These are phyloP conservation scores for Picochlorum sp. DNA, from an alignment of 139 green algal species.

Conservation along the genomic window DNA sequence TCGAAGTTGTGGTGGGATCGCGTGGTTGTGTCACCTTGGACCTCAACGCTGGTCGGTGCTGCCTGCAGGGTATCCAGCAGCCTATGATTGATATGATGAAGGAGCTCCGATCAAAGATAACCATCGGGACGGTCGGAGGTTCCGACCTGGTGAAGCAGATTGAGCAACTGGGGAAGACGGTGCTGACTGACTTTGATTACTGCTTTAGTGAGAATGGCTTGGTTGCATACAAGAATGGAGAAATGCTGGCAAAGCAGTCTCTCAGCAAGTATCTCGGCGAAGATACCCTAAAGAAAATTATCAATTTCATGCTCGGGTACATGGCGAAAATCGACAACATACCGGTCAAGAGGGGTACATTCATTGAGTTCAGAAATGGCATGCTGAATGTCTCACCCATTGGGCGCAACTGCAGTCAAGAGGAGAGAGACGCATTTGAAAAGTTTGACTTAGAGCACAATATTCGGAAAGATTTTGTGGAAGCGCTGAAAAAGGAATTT, in stretches of 20 bases:
- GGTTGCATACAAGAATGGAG: slow-evolving; percentile 80
- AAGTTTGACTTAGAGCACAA: slow-evolving; percentile 64
- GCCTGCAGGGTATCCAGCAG: slow-evolving; percentile 33
- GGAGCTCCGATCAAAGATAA: slow-evolving; percentile 77
- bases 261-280: slow-evolving; percentile 57
- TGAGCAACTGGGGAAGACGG: slow-evolving; percentile 87
- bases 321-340: slow-evolving; percentile 83
- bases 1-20: no score
- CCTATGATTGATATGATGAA: slow-evolving; percentile 70
- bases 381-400: slow-evolving; percentile 99
- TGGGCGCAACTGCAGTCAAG: slow-evolving; percentile 94
- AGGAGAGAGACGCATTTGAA: slow-evolving; percentile 95
- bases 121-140: slow-evolving; percentile 93
- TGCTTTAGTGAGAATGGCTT: slow-evolving; percentile 97
- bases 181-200: slow-evolving; percentile 79
- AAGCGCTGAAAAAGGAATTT: slow-evolving; percentile 78
- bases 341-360: slow-evolving; percentile 96
- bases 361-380: slow-evolving; percentile 97
- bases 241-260: slow-evolving; percentile 55
- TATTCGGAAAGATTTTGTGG: slow-evolving; percentile 81
- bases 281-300: slow-evolving; percentile 77
- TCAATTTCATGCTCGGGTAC: slow-evolving; percentile 90
- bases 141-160: slow-evolving; percentile 93
- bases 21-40: not conserved
- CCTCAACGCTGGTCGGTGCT: not conserved